These are phyloP conservation scores for Tolypocladium cylindrosporum DNA, from an alignment of 2,329 filamentous ascomycete species.

Conservation along the genomic window DNA sequence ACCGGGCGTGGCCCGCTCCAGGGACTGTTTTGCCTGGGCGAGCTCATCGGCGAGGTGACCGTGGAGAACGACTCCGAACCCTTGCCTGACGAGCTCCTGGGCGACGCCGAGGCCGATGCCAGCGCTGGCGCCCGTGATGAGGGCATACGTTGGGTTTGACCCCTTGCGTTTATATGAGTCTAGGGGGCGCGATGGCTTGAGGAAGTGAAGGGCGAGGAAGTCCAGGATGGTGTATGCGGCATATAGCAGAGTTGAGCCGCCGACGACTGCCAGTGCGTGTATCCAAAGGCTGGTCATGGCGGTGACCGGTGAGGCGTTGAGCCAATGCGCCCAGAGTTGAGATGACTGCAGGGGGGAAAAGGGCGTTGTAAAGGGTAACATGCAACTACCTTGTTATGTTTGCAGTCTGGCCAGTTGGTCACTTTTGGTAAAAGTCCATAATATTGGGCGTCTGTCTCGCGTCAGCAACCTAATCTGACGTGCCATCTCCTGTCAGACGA, in stretches of 20 bases:
- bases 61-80: constrained; percentile 23
- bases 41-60: constrained; percentile 19
- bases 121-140: constrained; percentile 24
- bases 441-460: neutral
- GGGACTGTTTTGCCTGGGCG: constrained; percentile 11
- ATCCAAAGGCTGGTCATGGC: neutral
- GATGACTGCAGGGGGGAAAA: neutral
- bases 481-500: neutral
- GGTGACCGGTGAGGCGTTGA: neutral
- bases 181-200: constrained; percentile 10
- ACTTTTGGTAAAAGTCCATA: neutral
- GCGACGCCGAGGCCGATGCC: constrained; percentile 23
- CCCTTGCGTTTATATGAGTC: constrained; percentile 11
- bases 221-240: constrained; percentile 2
- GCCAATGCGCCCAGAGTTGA: neutral
- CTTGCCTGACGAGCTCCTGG: constrained; percentile 18
- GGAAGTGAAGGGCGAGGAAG: constrained; percentile 9
- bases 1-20: constrained; percentile 10
- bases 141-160: constrained; percentile 13
- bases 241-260: constrained; percentile 9
- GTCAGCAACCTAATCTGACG: neutral
- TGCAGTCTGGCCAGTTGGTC: too few species aligned
- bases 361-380: too few species aligned
- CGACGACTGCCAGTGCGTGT: constrained; percentile 5
- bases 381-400: too few species aligned